Evolutionary conservation across 352 stramenopile genomes (phyloP).

Genomic region (Globisporangium cylindrosporum): DNA sequence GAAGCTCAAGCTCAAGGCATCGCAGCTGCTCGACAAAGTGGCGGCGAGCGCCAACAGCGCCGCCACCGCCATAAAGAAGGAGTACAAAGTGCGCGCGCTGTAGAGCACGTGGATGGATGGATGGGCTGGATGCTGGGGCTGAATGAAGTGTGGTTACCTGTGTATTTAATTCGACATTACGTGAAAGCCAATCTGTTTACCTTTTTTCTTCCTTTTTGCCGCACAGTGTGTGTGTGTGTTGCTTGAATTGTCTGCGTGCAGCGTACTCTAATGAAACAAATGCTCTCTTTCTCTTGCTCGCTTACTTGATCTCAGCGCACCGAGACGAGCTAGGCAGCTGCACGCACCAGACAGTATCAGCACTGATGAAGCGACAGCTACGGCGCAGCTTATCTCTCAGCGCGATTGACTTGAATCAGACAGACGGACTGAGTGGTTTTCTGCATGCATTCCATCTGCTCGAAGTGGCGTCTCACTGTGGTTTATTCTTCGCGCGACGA

Average conservation of each 20-base stretch:
- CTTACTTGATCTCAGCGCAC: not conserved
- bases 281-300: not conserved
- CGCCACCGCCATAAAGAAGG: constrained; percentile 52
- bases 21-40: constrained; percentile 42
- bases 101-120: constrained; percentile 10
- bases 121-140: not conserved
- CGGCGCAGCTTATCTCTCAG: not conserved
- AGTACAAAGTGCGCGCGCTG: constrained; percentile 62
- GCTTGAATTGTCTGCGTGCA: too few species aligned
- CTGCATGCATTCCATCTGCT: too few species aligned
- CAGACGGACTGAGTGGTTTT: too few species aligned
- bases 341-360: not conserved
- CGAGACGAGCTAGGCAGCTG: not conserved
- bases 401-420: not conserved
- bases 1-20: constrained; percentile 34
- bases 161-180: constrained; percentile 4
- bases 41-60: constrained; percentile 32
- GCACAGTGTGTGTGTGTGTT: too few species aligned
- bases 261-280: constrained; percentile 21
- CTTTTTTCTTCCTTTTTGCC: not conserved
- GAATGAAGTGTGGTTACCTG: not conserved
- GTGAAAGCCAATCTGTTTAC: constrained; percentile 3
- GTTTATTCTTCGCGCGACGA: constrained; percentile 31
- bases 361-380: not conserved
- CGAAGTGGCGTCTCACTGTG: not conserved